These are phyloP conservation scores for Linderniella brevidens DNA, from an alignment of 257 asterid species.

Conservation along the genomic window DNA sequence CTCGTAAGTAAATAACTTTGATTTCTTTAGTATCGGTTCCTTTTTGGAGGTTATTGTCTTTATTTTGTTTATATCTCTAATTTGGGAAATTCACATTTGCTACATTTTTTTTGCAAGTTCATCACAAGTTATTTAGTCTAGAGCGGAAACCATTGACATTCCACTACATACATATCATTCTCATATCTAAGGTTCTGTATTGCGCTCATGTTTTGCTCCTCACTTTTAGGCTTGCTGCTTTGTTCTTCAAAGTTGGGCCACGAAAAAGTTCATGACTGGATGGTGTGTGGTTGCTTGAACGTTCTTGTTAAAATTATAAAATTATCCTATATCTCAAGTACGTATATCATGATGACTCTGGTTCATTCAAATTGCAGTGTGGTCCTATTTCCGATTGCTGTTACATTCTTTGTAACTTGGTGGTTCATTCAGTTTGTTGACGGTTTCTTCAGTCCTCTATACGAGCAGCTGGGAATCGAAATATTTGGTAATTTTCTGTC, in stretches of 20 bases:
- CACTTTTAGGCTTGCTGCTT: constrained; percentile 62
- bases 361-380: constrained; percentile 45
- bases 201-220: no score
- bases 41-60: no score
- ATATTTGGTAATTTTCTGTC: constrained; percentile 48
- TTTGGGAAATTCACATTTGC: no score
- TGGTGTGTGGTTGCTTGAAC: constrained; percentile 32
- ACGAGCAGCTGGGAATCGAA: constrained; percentile 65
- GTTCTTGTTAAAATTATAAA: constrained; percentile 3
- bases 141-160: no score
- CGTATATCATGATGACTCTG: not conserved
- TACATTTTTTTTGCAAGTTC: no score
- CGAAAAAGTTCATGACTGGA: constrained; percentile 97
- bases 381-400: constrained; percentile 83
- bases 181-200: no score
- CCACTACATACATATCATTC: no score
- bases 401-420: constrained; percentile 85
- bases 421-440: constrained; percentile 92
- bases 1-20: no score
- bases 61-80: no score
- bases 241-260: constrained; percentile 82
- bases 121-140: no score
- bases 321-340: constrained; percentile 1
- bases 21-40: no score
- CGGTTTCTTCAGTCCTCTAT: constrained; percentile 93